phyloP scores from a whole-genome alignment of 2,329 filamentous ascomycete species.

The Monilinia laxa region DNA sequence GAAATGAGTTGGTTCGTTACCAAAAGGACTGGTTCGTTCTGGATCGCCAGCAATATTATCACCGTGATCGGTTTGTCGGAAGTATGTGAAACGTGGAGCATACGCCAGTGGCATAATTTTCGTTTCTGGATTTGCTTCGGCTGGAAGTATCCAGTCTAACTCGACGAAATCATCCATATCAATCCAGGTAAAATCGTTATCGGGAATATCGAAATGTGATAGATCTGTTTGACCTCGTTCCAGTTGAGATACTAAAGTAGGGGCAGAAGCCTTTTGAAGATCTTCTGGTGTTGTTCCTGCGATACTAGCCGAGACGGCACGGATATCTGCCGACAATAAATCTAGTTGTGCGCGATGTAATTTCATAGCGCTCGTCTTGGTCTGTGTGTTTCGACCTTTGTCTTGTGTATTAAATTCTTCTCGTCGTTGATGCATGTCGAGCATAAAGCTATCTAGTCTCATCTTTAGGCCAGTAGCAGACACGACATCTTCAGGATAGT shows the following conservation, averaged over 20 bases:
- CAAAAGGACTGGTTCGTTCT: conserved; percentile 83
- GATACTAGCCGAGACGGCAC: conserved; percentile 89
- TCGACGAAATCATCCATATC: conserved; percentile 99
- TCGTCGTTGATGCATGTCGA: conserved; percentile 90
- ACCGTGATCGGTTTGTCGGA: conserved; percentile 91
- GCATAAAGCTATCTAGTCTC: conserved; percentile 92
- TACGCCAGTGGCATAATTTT: conserved; percentile 91
- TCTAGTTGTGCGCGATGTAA: conserved; percentile 95
- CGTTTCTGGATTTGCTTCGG: conserved; percentile 86
- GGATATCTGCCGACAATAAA: conserved; percentile 84
- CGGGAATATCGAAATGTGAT: conserved; percentile 90
- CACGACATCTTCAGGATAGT: conserved; percentile 73
- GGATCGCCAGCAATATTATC: conserved; percentile 77
- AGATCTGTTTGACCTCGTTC: conserved; percentile 65
- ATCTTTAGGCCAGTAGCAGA: conserved; percentile 97
- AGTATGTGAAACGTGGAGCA: conserved; percentile 94
- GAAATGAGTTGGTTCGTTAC: conserved; percentile 87
- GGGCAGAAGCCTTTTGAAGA: conserved; percentile 58
- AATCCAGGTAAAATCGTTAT: conserved; percentile 94
- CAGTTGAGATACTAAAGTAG: conserved; percentile 52
- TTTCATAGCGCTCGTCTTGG: conserved; percentile 86
- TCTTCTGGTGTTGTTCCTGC: conserved; percentile 76
- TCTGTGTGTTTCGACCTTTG: conserved; percentile 71
- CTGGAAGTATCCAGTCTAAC: conserved; percentile 90
- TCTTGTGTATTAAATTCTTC: conserved; percentile 87